Evolutionary conservation across 1,284 basidiomycete genomes (phyloP), one percentile per base, ranked within the genome.

Genomic region (Anthracocystis panici-leucophaei): DNA sequence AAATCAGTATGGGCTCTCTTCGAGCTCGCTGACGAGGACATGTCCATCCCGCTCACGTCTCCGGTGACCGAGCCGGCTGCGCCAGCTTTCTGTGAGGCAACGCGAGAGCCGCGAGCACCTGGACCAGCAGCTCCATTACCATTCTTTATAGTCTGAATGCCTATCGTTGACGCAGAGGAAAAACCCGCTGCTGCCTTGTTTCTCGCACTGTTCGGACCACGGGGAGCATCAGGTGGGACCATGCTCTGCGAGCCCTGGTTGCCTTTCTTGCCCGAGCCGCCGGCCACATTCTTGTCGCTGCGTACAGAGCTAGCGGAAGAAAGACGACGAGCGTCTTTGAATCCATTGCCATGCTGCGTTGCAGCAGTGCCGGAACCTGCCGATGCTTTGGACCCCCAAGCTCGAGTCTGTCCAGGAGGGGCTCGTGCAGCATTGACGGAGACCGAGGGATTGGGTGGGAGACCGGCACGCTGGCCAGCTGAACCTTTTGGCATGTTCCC

Each of bases 1-100:
- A 80, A 81, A 40, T 81, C 80, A 41, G 72, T 73, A 45, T 68
- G 80, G 18, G 52, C 58, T 42, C 58, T 52, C 41, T 70, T 70
- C n/a, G 48, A 50, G 51, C 63, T 38, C 14, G 52, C 41, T 11
- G 20, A 52, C n/a, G 38, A 27, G 11, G 21, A 10, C 14, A 27
- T 23, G 21, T 45, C 42, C 20, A 14, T 14, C 3, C 25, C 56
- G 45, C 42, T 46, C 8, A 5, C 45, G 31, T 53, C 50, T 20
- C 23, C 58, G 12, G 50, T 33, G 20, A 18, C 27, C 20, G 57
- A 54, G 42, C 29, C 38, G 6, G 54, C 20, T 10, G 44, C 44
- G 21, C 25, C 31, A 16, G 44, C 42, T 3, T 31, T 38, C 33
- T 57, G 25, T 31, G 49, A 20, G 12, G 18, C 49, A 14, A 21